Conservation (phyloP, 768 basidiomycete species). For the Lactarius hengduanensis region DNA sequence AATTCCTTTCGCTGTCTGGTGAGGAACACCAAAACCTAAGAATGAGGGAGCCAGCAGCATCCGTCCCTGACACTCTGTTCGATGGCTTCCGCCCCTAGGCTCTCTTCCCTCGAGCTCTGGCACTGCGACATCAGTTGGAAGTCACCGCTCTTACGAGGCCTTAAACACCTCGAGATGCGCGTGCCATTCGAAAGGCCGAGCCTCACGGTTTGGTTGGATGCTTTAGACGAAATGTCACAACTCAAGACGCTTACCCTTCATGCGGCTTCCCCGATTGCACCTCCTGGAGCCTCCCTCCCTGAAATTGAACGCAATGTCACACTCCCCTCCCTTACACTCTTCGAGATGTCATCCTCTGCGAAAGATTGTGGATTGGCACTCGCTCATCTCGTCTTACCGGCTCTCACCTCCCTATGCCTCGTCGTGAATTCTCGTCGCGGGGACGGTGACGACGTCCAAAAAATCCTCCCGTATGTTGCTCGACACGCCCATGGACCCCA, state of each 20-base stretch:
- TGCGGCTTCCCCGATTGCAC: not conserved
- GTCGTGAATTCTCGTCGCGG: not conserved
- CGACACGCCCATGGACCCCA: not conserved
- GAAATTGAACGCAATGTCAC: not conserved
- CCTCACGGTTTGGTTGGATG: constrained; percentile 1
- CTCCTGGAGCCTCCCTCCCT: not conserved
- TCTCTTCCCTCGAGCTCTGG: constrained; percentile 1
- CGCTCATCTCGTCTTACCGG: not conserved
- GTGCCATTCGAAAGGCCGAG: not conserved
- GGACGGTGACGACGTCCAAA: not conserved
- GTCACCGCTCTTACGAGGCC: constrained; percentile 9
- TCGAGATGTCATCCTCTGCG: not conserved
- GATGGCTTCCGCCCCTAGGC: not conserved
- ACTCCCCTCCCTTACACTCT: not conserved
- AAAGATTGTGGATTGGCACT: not conserved
- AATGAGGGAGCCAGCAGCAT: no score
- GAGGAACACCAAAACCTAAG: not conserved
- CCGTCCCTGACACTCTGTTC: not conserved
- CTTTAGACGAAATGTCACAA: not conserved
- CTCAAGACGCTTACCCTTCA: constrained; percentile 6
- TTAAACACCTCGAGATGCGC: not conserved
- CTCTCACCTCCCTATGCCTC: not conserved
- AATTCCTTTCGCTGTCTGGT: not conserved
- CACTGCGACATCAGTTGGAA: constrained; percentile 8
- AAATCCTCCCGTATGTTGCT: not conserved